These are phyloP conservation scores for Lepiota venenata DNA, from an alignment of 768 basidiomycete species.

Conservation along the genomic window DNA sequence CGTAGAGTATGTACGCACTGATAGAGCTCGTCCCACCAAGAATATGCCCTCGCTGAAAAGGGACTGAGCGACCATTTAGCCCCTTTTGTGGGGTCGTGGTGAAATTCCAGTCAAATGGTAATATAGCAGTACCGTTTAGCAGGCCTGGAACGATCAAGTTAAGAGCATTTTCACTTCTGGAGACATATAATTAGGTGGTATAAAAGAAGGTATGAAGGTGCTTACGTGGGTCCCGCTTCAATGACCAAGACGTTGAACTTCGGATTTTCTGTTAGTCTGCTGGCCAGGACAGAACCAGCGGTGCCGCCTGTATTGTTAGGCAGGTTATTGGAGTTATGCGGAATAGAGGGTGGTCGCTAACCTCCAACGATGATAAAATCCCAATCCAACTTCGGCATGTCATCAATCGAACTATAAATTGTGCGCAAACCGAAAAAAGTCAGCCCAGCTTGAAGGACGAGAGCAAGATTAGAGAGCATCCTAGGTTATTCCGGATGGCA, in stretches of 20 bases:
- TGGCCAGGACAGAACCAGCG: slow-evolving; percentile 27
- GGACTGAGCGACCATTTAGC: slow-evolving; percentile 20
- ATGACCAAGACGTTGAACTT: slow-evolving; percentile 13
- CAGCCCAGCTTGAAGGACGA: neutral
- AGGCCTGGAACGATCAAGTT: slow-evolving; percentile 17
- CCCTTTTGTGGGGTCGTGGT: slow-evolving; percentile 25
- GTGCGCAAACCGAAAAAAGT: neutral
- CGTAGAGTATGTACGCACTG: slow-evolving; percentile 19
- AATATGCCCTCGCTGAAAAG: slow-evolving; percentile 25
- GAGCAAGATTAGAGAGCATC: neutral
- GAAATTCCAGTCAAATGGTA: slow-evolving; percentile 27
- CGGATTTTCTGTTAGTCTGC: slow-evolving; percentile 21
- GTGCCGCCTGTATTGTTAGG: slow-evolving; percentile 18
- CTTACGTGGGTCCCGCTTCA: slow-evolving; percentile 15
- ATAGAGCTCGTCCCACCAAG: slow-evolving; percentile 30
- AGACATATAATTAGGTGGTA: neutral
- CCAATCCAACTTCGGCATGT: slow-evolving; percentile 4
- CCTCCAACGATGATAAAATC: slow-evolving; percentile 22
- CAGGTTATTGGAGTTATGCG: neutral
- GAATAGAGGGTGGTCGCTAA: neutral
- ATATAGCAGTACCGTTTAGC: neutral
- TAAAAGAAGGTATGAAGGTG: neutral
- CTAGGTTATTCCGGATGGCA: neutral
- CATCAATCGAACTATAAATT: neutral
- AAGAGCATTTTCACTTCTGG: slow-evolving; percentile 19